Conservation (phyloP, 2,329 filamentous ascomycete species). For the Ophiostoma ulmi region DNA sequence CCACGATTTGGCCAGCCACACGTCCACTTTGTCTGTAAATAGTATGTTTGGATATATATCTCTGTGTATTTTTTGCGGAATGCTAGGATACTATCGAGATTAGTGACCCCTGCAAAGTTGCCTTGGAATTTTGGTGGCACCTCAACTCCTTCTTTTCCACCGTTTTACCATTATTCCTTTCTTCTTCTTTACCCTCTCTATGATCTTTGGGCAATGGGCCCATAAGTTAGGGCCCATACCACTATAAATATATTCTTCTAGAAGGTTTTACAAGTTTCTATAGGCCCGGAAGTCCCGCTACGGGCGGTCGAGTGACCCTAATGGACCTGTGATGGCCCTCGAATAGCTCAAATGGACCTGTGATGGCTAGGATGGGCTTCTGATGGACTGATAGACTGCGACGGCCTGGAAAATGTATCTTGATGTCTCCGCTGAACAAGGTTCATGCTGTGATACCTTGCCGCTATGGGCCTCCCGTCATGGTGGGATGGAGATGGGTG, state of each 20-base stretch:
- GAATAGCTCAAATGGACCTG: not conserved
- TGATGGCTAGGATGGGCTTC: not conserved
- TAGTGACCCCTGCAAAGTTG: constrained; percentile 3
- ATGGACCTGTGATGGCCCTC: not conserved
- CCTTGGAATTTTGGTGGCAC: no score
- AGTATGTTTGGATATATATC: not conserved
- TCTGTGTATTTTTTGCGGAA: not conserved
- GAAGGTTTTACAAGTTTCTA: constrained; percentile 6
- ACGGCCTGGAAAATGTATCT: not conserved
- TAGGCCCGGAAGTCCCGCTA: constrained; percentile 1
- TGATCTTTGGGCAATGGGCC: not conserved
- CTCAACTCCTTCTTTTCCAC: not conserved
- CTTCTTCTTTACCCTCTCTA: not conserved
- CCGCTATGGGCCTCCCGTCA: constrained; percentile 18
- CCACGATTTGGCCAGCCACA: not conserved
- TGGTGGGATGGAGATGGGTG: constrained; percentile 5
- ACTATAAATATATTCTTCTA: constrained; percentile 6
- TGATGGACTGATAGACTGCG: not conserved
- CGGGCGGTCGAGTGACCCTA: not conserved
- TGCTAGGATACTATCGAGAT: not conserved
- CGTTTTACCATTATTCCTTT: not conserved
- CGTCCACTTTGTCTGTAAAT: not conserved
- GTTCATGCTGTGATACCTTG: constrained; percentile 24
- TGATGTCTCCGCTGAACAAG: constrained; percentile 25
- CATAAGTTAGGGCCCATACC: constrained; percentile 1